phyloP scores from a whole-genome alignment of 2,329 filamentous ascomycete species.

The Cordyceps fumosorosea region DNA sequence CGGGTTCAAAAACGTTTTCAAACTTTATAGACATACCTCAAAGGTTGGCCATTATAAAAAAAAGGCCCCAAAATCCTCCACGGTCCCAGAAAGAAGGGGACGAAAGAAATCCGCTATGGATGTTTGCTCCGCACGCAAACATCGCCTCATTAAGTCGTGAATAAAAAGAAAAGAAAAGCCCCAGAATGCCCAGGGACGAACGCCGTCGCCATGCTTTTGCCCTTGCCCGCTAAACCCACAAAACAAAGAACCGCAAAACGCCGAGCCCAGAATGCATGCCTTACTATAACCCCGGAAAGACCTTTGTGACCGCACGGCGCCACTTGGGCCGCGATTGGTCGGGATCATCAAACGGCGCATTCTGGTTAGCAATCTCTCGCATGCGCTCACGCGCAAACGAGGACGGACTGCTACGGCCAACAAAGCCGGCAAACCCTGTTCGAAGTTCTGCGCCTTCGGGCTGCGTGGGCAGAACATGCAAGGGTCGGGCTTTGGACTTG shows the following conservation, averaged over 20 bases:
- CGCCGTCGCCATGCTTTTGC: slow-evolving; percentile 10
- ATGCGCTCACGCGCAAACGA: slow-evolving; percentile 38
- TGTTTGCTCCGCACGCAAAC: neutral
- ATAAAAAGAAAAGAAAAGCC: neutral
- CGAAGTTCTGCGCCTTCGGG: slow-evolving; percentile 28
- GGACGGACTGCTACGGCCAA: slow-evolving; percentile 34
- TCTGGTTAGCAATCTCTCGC: slow-evolving; percentile 36
- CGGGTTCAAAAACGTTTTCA: neutral
- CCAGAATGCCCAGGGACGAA: neutral
- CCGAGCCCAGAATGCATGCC: neutral
- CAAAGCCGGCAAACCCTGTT: slow-evolving; percentile 18
- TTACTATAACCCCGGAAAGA: slow-evolving; percentile 33
- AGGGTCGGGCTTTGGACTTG: slow-evolving; percentile 15
- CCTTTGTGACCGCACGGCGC: slow-evolving; percentile 36
- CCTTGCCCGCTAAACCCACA: neutral
- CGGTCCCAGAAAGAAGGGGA: neutral
- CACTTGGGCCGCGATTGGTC: slow-evolving; percentile 33
- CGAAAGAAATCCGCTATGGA: neutral
- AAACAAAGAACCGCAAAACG: neutral
- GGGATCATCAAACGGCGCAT: slow-evolving; percentile 37
- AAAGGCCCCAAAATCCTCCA: neutral
- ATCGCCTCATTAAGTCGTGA: slow-evolving; percentile 9
- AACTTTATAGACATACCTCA: neutral
- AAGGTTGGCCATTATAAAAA: neutral
- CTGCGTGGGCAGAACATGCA: slow-evolving; percentile 32